Base-by-base conservation (phyloP, 2,329 filamentous ascomycete species). In the Dothistroma septosporum region DNA sequence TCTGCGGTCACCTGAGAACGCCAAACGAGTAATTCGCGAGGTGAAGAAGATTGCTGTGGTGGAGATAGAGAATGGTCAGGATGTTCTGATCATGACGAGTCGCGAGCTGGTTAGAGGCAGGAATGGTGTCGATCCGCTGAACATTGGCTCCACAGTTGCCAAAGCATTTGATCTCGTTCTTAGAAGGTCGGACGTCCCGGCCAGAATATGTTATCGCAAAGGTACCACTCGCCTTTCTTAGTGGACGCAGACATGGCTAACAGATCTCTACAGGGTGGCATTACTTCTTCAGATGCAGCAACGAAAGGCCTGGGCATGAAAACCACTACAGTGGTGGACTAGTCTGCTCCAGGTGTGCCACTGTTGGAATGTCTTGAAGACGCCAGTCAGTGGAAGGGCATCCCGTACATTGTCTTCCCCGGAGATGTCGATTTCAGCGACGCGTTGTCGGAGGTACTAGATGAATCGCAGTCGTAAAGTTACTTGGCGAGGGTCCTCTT, bases 61-160 rank as follows among this genome's bases (percentile, higher is more conserved):
- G n/a, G n/a, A n/a, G n/a, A n/a, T n/a, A n/a, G n/a, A n/a, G 1
- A 64, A 73, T 1, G 82, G 82, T 0, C 75, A 78, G 41, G 83
- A 86, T 54, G 82, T 84, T 0, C 73, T 86, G 0, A 73, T 86
- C 35, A 86, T 86, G 83, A 86, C 84, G 0, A 84, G 81, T 41
- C 76, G 84, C 0, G 77, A 79, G 37, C 72, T 86, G 0, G 75
- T 86, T 16, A 77, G 73, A 0, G 81, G 80, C 0, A 69, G 69
- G 0, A 81, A 85, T 61, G 82, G 80, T 35, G 71, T 77, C 1
- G 78, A 78, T 14, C 83, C 79, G 49, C 70, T 86, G 11, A 76
- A 80, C n/a, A 85, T 86, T 57, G 83, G 83, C 0, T 76, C 78
- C 0, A 76, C 75, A 0, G 78, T 86, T 10, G 83, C 83, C 0